Conservation (phyloP, 2,329 filamentous ascomycete species). For the Fusarium sacchari region DNA sequence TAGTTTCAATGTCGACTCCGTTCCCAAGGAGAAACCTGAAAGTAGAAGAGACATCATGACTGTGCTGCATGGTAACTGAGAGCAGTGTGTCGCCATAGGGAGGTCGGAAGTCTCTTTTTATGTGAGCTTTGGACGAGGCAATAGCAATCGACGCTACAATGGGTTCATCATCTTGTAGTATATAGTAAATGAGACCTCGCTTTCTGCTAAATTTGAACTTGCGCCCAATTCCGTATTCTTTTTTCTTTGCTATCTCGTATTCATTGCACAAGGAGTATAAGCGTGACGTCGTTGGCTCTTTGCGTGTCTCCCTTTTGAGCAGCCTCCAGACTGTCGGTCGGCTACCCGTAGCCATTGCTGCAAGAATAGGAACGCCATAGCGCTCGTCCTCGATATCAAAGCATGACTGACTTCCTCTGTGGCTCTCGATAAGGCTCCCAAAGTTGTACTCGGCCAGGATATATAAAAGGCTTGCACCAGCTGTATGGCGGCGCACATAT, state of each 20-base stretch:
- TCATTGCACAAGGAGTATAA: neutral
- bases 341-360: neutral
- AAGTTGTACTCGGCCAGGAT: neutral
- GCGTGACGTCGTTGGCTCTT: rapidly evolving
- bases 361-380: neutral
- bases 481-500: neutral
- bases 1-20: neutral
- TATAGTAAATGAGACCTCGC: neutral
- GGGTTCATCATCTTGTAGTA: neutral
- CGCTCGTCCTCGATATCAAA: neutral
- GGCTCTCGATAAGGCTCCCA: neutral
- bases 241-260: rapidly evolving
- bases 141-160: neutral
- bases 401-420: neutral
- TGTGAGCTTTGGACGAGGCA: rapidly evolving
- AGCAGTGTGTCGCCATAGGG: rapidly evolving
- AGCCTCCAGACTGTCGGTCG: neutral
- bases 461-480: slow-evolving; percentile 8
- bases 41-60: rapidly evolving
- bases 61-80: rapidly evolving
- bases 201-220: neutral
- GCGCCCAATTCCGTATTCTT: neutral
- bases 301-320: neutral
- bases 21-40: rapidly evolving
- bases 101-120: rapidly evolving